A percentile compares a stretch with the other conserved stretches of the same genome.
Evolutionary conservation across 192 early-diverging fungal species (phyloP).

Genomic region (Physocladia obscura): DNA sequence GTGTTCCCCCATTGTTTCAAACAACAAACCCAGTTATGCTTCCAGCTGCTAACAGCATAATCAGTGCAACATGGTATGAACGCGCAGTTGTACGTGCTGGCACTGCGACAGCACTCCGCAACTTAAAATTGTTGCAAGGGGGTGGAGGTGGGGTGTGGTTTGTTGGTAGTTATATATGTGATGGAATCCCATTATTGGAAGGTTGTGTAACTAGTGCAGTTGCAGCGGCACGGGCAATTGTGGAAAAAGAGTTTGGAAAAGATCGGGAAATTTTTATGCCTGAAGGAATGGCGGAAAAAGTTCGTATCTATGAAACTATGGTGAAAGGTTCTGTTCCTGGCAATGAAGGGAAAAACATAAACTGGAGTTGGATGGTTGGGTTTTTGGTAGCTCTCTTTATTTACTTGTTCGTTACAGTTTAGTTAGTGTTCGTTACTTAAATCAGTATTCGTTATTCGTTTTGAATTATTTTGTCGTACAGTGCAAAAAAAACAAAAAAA

Average conservation of each 20-base stretch:
- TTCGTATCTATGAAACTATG: too few relatives aligned
- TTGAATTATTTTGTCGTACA: too few relatives aligned
- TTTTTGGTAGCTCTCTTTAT: too few relatives aligned
- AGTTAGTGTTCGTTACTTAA: too few relatives aligned
- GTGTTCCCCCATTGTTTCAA: conserved; percentile 37
- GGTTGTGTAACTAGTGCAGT: conserved; percentile 54
- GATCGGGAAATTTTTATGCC: conserved; percentile 11
- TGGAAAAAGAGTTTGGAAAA: not conserved
- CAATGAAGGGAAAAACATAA: too few relatives aligned
- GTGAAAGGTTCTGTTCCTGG: too few relatives aligned
- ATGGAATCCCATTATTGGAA: conserved; percentile 54
- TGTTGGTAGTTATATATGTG: conserved; percentile 50
- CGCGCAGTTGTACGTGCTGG: conserved; percentile 42
- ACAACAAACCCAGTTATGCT: conserved; percentile 49
- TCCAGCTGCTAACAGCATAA: conserved; percentile 29
- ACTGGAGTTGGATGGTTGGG: too few relatives aligned
- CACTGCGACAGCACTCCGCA: conserved; percentile 26
- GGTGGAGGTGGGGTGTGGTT: conserved; percentile 40
- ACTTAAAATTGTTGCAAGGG: conserved; percentile 41
- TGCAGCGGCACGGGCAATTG: conserved; percentile 33
- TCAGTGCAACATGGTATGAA: conserved; percentile 46
- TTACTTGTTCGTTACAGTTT: too few relatives aligned
- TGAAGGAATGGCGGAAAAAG: conserved; percentile 1
- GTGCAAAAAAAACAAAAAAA: not conserved
- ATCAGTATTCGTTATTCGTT: too few relatives aligned